A percentile compares a stretch with the other conserved stretches of the same genome.
Conservation (phyloP, 371 early-diverging fungal species). For the Phascolomyces articulosus region DNA sequence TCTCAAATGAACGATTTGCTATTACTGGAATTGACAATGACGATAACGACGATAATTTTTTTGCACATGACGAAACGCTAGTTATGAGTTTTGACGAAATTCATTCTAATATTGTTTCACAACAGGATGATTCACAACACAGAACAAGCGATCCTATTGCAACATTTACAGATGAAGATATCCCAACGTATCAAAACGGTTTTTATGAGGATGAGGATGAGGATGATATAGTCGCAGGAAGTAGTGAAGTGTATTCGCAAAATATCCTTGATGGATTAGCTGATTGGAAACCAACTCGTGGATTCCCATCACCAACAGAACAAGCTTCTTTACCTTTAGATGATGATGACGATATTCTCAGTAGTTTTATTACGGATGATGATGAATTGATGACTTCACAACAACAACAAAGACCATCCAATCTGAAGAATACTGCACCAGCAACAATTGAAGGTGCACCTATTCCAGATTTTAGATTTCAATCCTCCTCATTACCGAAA, state of each 20-base stretch:
- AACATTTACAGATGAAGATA: not conserved
- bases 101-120: not conserved
- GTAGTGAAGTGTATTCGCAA: not conserved
- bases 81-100: conserved; percentile 1
- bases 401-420: not conserved
- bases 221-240: not conserved
- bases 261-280: conserved; percentile 9
- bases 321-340: not conserved
- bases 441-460: not conserved
- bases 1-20: not conserved
- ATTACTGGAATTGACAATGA: not conserved
- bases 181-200: not conserved
- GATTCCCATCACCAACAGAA: not conserved
- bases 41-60: not conserved
- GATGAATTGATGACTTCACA: not conserved
- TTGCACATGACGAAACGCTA: not conserved
- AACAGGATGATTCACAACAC: not conserved
- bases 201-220: not conserved
- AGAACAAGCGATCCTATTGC: not conserved
- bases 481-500: not conserved
- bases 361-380: conserved; percentile 1
- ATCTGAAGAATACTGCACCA: not conserved
- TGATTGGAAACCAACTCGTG: conserved; percentile 2
- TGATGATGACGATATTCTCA: not conserved
- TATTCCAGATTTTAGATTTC: not conserved